These are phyloP conservation scores for Paxillus rubicundulus DNA, from an alignment of 768 basidiomycete species.

Conservation along the genomic window DNA sequence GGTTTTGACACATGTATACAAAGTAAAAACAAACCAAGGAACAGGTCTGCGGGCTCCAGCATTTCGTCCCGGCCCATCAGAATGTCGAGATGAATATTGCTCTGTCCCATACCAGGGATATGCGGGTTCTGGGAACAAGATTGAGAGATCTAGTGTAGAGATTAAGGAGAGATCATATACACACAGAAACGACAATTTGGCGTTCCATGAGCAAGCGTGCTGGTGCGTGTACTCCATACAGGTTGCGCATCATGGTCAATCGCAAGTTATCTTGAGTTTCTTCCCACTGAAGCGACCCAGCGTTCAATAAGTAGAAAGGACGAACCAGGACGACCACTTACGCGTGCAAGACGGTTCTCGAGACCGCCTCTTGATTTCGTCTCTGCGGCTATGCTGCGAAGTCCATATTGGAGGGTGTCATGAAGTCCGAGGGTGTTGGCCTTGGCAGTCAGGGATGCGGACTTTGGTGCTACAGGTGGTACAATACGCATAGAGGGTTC, in stretches of 20 bases:
- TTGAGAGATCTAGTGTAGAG: neutral
- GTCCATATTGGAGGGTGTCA: constrained; percentile 84
- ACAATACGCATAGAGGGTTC: constrained; percentile 61
- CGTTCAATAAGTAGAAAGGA: neutral
- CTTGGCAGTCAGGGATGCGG: constrained; percentile 65
- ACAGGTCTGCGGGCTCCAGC: constrained; percentile 76
- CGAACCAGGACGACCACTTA: constrained; percentile 34
- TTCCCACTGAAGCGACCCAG: constrained; percentile 68
- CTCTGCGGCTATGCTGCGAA: constrained; percentile 76
- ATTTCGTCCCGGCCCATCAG: constrained; percentile 89
- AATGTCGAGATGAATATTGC: constrained; percentile 89
- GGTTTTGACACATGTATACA: neutral
- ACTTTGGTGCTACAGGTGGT: constrained; percentile 51
- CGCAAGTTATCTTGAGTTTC: constrained; percentile 86
- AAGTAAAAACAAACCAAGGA: constrained; percentile 54
- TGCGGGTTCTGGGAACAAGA: constrained; percentile 52
- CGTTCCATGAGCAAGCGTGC: constrained; percentile 93
- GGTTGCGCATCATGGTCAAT: constrained; percentile 78
- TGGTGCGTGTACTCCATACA: constrained; percentile 86
- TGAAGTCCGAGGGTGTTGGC: constrained; percentile 80
- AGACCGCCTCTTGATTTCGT: constrained; percentile 59
- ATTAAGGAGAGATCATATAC: neutral
- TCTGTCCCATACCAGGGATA: constrained; percentile 59
- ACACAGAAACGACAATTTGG: constrained; percentile 73
- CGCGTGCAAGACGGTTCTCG: constrained; percentile 73